These are phyloP conservation scores for Aureobasidium mangrovei DNA, from an alignment of 2,329 filamentous ascomycete species.

Conservation along the genomic window DNA sequence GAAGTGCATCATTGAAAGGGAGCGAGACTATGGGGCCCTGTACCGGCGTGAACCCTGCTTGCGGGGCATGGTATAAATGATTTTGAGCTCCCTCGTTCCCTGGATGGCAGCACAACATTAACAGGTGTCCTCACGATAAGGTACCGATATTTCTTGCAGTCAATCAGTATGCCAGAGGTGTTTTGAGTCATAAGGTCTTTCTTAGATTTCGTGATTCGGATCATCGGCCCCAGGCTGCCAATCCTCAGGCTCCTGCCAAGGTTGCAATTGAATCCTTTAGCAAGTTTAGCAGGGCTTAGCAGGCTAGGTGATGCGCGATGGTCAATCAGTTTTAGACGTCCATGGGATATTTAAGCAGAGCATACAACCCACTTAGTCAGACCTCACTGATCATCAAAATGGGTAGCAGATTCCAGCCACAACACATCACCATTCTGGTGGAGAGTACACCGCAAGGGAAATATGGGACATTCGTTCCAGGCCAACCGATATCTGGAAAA, in stretches of 20 bases:
- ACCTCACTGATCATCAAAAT: background rate
- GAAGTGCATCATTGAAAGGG: too few species aligned
- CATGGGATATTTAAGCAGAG: background rate
- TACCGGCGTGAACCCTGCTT: too few species aligned
- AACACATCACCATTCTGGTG: slow-evolving; percentile 1
- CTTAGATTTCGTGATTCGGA: too few species aligned
- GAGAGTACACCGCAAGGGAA: background rate
- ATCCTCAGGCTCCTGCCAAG: background rate
- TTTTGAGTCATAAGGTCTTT: too few species aligned
- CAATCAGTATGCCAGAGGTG: too few species aligned
- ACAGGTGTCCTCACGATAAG: too few species aligned
- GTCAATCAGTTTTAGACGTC: background rate
- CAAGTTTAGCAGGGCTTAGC: background rate
- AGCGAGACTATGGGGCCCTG: too few species aligned
- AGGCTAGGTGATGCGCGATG: background rate
- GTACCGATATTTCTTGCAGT: too few species aligned
- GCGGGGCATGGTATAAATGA: too few species aligned
- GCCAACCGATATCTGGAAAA: slow-evolving; percentile 1
- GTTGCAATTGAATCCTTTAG: background rate
- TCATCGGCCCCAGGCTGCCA: too few species aligned
- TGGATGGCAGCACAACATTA: too few species aligned
- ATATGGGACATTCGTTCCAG: background rate
- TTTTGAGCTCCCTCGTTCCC: too few species aligned
- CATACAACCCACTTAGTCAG: background rate
- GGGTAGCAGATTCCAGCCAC: background rate